phyloP scores from a whole-genome alignment of 1,139 yeast species.

The Pichia sp. region DNA sequence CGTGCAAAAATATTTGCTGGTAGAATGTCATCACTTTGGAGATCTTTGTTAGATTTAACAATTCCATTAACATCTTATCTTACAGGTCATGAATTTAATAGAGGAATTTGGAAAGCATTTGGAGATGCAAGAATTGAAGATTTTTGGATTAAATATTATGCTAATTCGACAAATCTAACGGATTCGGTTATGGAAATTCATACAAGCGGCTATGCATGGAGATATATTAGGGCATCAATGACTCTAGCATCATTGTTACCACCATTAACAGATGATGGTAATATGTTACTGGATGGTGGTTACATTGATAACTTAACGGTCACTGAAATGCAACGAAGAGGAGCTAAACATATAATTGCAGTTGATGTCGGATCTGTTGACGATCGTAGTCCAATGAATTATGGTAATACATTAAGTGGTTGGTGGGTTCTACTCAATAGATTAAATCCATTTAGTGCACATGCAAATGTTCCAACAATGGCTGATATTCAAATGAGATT shows the following conservation, averaged over 20 bases:
- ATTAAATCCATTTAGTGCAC: slow-evolving; percentile 83
- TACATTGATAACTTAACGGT: slow-evolving; percentile 93
- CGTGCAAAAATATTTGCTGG: slow-evolving; percentile 82
- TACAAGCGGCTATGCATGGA: slow-evolving; percentile 88
- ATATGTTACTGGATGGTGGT: slow-evolving; percentile 93
- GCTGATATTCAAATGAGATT: slow-evolving; percentile 90
- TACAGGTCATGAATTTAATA: slow-evolving; percentile 93
- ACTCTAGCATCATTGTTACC: slow-evolving; percentile 91
- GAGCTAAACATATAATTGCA: slow-evolving; percentile 83
- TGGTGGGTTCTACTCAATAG: slow-evolving; percentile 84
- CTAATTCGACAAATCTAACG: slow-evolving; percentile 94
- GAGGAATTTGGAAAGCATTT: slow-evolving; percentile 94
- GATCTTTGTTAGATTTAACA: slow-evolving; percentile 75
- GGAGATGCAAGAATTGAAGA: slow-evolving; percentile 93
- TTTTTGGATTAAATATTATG: slow-evolving; percentile 84
- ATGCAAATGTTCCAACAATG: slow-evolving; percentile 88
- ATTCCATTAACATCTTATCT: slow-evolving; percentile 92
- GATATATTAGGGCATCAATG: slow-evolving; percentile 94
- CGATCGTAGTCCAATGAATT: slow-evolving; percentile 82
- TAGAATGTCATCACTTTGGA: slow-evolving; percentile 80
- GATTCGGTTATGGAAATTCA: slow-evolving; percentile 94
- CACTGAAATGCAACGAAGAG: slow-evolving; percentile 79
- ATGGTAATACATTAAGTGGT: slow-evolving; percentile 92
- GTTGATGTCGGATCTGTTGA: slow-evolving; percentile 97
- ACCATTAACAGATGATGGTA: slow-evolving; percentile 81